Evolutionary conservation across 176 grass and related monocot genomes (phyloP).

Genomic region (Ananas comosus): DNA sequence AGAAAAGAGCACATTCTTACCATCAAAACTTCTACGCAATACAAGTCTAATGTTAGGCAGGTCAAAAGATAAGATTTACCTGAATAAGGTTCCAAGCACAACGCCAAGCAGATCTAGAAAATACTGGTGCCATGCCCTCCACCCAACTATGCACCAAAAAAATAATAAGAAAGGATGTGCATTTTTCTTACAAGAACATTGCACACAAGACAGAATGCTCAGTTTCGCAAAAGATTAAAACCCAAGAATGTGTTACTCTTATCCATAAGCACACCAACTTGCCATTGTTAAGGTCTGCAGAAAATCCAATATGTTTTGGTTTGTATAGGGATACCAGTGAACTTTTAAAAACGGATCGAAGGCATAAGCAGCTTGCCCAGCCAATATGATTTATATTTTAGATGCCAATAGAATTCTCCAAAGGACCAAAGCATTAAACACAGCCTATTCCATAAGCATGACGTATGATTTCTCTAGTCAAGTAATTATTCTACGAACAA

Average conservation of each 20-base stretch:
- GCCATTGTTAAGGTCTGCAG: no score
- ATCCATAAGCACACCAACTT: not conserved
- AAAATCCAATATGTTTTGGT: no score
- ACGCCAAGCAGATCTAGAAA: constrained; percentile 76
- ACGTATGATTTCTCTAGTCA: no score
- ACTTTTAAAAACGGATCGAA: no score
- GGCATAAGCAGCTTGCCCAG: not conserved
- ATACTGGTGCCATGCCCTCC: constrained; percentile 79
- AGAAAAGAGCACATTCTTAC: constrained; percentile 1
- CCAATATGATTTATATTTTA: not conserved
- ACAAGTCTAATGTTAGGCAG: not conserved
- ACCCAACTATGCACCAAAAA: constrained; percentile 55
- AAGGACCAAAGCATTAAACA: no score
- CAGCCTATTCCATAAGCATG: no score
- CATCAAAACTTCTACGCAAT: constrained; percentile 5
- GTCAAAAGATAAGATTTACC: constrained; percentile 25
- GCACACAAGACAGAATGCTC: no score
- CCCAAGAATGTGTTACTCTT: not conserved
- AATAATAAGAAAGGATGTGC: not conserved
- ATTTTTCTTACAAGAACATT: no score
- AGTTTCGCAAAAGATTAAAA: not conserved
- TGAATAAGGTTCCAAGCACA: constrained; percentile 98
- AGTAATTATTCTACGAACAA: no score
- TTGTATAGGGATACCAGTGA: no score
- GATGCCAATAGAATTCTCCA: not conserved